Evolutionary conservation across 768 basidiomycete genomes (phyloP), one percentile per base, ranked within the genome.

Genomic region (Boletus eberwhitei): DNA sequence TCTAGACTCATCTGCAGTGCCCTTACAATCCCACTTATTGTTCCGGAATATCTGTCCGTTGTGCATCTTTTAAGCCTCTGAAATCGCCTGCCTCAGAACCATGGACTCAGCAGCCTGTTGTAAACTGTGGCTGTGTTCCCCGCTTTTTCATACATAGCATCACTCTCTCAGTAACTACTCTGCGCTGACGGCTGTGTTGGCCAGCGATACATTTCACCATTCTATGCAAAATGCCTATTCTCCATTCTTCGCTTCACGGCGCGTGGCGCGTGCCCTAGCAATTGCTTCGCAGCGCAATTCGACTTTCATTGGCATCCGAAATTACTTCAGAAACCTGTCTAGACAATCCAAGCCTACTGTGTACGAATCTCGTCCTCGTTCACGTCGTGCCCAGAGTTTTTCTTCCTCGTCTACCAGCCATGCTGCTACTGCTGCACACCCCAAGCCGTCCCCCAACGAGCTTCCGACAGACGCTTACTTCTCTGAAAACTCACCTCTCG

Each of bases 271-370:
- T 48, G n/a, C 56, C 14, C 29, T 61, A 47, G 50, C 53, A 46
- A 53, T 35, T 9, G 39, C 40, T 22, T 50, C 57, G 2, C 37
- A 55, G 9, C 59, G 54, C 26, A 55, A 55, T 26, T 54, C 59
- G 22, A 71, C 60, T 24, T 72, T 71, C 36, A 67, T 71, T n/a
- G 69, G 69, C 12, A 63, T 71, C 54, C 66, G 65, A 26, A 52
- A 59, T 49, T 71, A 67, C 58, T 72, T 71, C 53, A 65, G 8
- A 48, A 49, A 24, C 14, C 35, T 67, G 5, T 66, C 52, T 37
- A 52, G 36, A 50, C 60, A 49, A 31, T 12, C 50, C n/a, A 34
- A 21, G n/a, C 39, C 48, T 19, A 3, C 19, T 2, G 39, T 19
- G 8, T n/a, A 50, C 16, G 48, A 39, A 31, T 13, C 43, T 13